Evolutionary conservation across 495 filamentous ascomycete species (phyloP), one percentile per base, ranked within the genome.

Genomic region (Podospora appendiculata): DNA sequence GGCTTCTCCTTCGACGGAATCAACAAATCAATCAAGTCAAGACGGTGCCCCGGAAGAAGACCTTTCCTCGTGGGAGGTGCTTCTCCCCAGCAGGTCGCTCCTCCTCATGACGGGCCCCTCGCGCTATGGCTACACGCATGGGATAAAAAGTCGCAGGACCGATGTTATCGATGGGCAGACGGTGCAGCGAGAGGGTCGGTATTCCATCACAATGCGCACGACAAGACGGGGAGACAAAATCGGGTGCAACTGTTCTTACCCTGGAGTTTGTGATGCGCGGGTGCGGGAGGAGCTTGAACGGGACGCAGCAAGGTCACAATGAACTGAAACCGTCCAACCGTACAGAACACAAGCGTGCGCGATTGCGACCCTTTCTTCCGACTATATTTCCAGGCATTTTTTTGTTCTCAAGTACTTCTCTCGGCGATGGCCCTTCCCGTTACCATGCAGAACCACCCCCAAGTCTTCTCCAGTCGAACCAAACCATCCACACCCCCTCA

Each of bases 261-360:
- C 64, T 1, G 64, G 62, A n/a, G 62, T 67, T 25, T 65, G 64
- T 39, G 62, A 67, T 47, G 59, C 64, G 2, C 48, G 59, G 47
- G 53, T 67, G 4, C 44, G 64, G 32, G 57, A 65, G 55, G 64
- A 67, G 57, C 18, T 39, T 5, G 41, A 38, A 16, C 13, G 12
- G 34, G 34, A 13, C 8, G 33, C 34, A 16, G 25, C 10, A 38
- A 38, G 13, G 3, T 13, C 36, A 2, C 41, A 16, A 42, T 18
- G 41, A 42, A 5, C 5, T 16, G 5, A 42, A 16, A 42, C 16
- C 13, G 16, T 11, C 38, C 2, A 2, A 11, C 10, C 10, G 3
- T 40, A 3, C 38, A 38, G 10, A 11, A 40, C 2, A 40, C 10
- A 11, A 40, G n/a, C 38, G 7, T 8, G n/a, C n/a, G 8, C 2